Evolutionary conservation across 2,329 filamentous ascomycete genomes (phyloP), one percentile per base, ranked within the genome.

Genomic region (Cucurbitaria berberidis): DNA sequence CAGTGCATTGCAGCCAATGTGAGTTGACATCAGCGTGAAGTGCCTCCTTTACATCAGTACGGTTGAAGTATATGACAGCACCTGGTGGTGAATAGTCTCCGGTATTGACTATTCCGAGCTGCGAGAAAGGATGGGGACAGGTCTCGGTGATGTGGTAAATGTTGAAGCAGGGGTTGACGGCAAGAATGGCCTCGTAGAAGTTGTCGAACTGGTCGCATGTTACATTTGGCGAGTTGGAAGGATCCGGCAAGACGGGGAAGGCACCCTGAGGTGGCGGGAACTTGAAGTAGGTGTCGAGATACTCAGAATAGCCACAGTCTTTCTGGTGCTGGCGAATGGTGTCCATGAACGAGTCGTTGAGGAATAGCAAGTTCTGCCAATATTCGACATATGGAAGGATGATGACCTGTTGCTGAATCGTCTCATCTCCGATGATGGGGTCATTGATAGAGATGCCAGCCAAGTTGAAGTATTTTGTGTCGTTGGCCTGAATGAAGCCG

Each of bases 401-500:
- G 19, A 74, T 60, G 13, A 73, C 72, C 57, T 68, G 66, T 51
- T 76, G 69, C 59, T 78, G 76, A 11, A 66, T 64, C 0, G 72
- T 74, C 15, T 73, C 73, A 36, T 78, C 73, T 10, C 77, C 78
- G 44, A 78, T 74, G 53, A 77, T 76, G 10, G 77, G 79, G 45
- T 81, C 76, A 53, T 80, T 81, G 71, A 82, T 81, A 9, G 74
- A 74, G 22, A 80, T 76, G 53, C 82, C 83, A 19, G 74, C 76
- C 1, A 85, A 62, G 61, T 85, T 79, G 69, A 80, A 84, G 69
- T 83, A 66, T 13, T 79, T 74, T 3, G 74, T 75, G 57, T 82
- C 76, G 45, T 81, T 78, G 45, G 68, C 81, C 29, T 87, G 81
- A 39, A 85, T 74, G 72, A 85, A 81, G 5, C 78, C 78, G 29